Evolutionary conservation across 2,329 filamentous ascomycete genomes (phyloP), one percentile per base, ranked within the genome.

Genomic region (Fusarium tricinctum): DNA sequence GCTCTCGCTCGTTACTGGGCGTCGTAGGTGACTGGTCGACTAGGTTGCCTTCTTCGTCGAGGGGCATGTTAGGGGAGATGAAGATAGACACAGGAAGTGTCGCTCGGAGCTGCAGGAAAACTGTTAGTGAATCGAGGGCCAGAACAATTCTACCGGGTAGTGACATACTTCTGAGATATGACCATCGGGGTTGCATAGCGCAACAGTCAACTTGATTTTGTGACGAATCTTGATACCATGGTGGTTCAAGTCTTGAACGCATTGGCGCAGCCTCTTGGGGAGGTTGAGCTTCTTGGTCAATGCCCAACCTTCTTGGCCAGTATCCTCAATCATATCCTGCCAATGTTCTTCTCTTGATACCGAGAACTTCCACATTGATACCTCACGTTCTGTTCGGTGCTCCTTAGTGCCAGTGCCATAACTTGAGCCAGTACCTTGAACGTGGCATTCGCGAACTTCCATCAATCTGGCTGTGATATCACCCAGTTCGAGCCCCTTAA

Each of bases 161-260:
- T 8, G 14, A 47, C 84, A 76, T 83, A 92, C 89, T 86, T 98
- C 95, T 57, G 94, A 97, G 56, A 94, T 86, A 76, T 98, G 96
- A 0, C 94, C 95, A 77, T 99, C 96, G 1, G 96, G 95, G 73
- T 99, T 98, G 79, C 94, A 91, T 39, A 99, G 86, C 46, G 95
- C 93, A 63, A 98, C 91, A 49, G 93, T 93, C 75, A 98, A 86
- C 81, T 95, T 95, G 71, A 98, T 86, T 81, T 97, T 97, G 79
- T 99, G 96, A 57, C 93, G 88, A 52, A 98, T 87, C 79, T 96
- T 97, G 81, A 99, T 97, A 50, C 93, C 92, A 73, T 93, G 90
- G 22, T 91, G 90, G 73, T 97, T 93, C 45, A 96, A 90, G 74
- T 97, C 94, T 78, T 99, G 96, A 50, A 97, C 83, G 80, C 95